phyloP scores from a whole-genome alignment of 495 filamentous ascomycete species.

The Chaetomidium leptoderma region DNA sequence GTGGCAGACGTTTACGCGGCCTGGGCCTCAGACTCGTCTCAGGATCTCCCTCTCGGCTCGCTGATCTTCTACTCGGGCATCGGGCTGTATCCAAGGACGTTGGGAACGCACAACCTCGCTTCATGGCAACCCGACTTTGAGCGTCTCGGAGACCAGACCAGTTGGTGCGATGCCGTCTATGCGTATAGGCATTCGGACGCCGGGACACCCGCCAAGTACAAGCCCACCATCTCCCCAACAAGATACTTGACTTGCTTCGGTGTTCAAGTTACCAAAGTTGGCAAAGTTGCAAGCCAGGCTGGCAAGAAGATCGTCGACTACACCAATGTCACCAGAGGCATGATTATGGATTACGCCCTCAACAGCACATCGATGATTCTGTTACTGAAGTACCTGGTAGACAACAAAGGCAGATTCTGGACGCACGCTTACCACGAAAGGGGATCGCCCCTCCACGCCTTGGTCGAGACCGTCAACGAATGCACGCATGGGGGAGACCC shows the following conservation, averaged over 20 bases:
- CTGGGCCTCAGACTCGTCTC: too few relatives aligned
- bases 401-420: background rate
- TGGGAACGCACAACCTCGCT: too few relatives aligned
- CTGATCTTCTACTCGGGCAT: too few relatives aligned
- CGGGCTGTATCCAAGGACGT: too few relatives aligned
- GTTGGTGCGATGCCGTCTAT: background rate
- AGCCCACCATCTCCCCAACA: background rate
- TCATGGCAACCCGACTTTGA: too few relatives aligned
- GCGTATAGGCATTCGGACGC: background rate
- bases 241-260: background rate
- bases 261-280: background rate
- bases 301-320: background rate
- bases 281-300: background rate
- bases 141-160: background rate
- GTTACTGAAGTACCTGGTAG: background rate
- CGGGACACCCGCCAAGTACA: background rate
- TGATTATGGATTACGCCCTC: background rate
- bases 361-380: background rate
- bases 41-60: too few relatives aligned
- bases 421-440: background rate
- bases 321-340: background rate
- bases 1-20: too few relatives aligned
- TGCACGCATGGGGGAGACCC: background rate
- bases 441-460: background rate
- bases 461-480: background rate